Evolutionary conservation across 225 moss, liverwort and hornwort genomes (phyloP).

Genomic region (Thuidium tamariscinum): DNA sequence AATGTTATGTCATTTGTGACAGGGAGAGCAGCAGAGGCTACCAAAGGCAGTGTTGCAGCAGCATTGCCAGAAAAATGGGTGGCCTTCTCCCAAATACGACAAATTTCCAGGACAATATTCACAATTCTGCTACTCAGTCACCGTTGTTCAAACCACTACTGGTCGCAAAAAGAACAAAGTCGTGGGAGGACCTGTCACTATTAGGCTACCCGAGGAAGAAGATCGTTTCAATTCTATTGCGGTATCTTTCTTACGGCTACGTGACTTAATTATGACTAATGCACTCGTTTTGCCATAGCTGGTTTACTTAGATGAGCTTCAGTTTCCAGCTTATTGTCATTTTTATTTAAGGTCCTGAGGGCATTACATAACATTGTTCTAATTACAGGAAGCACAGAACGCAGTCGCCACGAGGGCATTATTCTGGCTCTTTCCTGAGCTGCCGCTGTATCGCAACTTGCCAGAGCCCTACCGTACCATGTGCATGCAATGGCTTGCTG

Average conservation of each 20-base stretch:
- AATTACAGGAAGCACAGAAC: constrained; percentile 88
- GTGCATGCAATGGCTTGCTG: constrained; percentile 87
- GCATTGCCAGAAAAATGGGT: constrained; percentile 95
- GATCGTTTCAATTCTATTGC: constrained; percentile 77
- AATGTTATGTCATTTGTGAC: not conserved
- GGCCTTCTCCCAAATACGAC: constrained; percentile 93
- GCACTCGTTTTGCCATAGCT: not conserved
- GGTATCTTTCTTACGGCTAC: constrained; percentile 22
- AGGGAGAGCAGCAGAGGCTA: constrained; percentile 74
- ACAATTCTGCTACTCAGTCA: constrained; percentile 79
- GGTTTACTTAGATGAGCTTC: not conserved
- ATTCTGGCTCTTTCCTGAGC: constrained; percentile 71
- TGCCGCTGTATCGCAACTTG: constrained; percentile 78
- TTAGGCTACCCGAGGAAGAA: constrained; percentile 74
- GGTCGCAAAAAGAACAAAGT: constrained; percentile 93
- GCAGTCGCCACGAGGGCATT: constrained; percentile 90
- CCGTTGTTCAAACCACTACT: constrained; percentile 72
- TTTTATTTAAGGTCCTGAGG: not conserved
- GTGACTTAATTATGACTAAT: not conserved
- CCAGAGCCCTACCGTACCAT: constrained; percentile 83
- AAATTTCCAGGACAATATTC: constrained; percentile 58
- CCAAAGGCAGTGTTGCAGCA: constrained; percentile 98
- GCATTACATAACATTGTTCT: not conserved
- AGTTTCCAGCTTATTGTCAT: not conserved
- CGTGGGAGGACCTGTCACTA: constrained; percentile 74